These are phyloP conservation scores for Malbranchea zuffiana DNA, from an alignment of 2,329 filamentous ascomycete genomes.

Conservation along the genomic window DNA sequence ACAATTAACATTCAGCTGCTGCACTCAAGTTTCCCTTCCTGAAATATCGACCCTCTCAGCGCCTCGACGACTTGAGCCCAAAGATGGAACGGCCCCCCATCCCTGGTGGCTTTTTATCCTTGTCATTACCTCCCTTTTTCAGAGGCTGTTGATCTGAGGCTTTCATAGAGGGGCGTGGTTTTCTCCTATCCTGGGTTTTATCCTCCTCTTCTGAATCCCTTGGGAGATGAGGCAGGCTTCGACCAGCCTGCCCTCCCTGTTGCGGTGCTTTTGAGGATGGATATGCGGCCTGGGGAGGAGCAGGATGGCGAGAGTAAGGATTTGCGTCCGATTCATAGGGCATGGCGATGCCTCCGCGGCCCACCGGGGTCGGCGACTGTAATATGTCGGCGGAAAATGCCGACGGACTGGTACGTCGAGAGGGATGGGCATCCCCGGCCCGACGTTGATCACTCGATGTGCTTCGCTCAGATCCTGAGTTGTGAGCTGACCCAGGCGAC, in stretches of 20 bases:
- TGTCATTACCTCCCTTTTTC: conserved; percentile 3
- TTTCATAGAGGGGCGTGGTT: conserved; percentile 4
- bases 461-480: neutral
- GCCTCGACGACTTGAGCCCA: conserved; percentile 1
- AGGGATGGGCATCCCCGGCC: no score
- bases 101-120: conserved; percentile 1
- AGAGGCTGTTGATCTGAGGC: neutral
- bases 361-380: neutral
- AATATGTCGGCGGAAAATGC: conserved; percentile 1
- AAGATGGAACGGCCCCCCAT: neutral
- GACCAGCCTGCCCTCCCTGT: neutral
- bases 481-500: neutral
- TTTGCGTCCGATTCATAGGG: neutral
- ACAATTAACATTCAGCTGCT: no score
- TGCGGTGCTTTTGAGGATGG: neutral
- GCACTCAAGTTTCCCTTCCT: no score
- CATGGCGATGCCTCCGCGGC: neutral
- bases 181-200: conserved; percentile 2
- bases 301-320: neutral
- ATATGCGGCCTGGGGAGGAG: neutral
- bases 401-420: no score
- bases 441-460: neutral
- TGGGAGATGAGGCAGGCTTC: conserved; percentile 1
- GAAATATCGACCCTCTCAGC: no score
- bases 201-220: neutral